A percentile compares a stretch with the other conserved stretches of the same genome.
phyloP scores from a whole-genome alignment of 352 stramenopile species.

The Pythium guiyangense region DNA sequence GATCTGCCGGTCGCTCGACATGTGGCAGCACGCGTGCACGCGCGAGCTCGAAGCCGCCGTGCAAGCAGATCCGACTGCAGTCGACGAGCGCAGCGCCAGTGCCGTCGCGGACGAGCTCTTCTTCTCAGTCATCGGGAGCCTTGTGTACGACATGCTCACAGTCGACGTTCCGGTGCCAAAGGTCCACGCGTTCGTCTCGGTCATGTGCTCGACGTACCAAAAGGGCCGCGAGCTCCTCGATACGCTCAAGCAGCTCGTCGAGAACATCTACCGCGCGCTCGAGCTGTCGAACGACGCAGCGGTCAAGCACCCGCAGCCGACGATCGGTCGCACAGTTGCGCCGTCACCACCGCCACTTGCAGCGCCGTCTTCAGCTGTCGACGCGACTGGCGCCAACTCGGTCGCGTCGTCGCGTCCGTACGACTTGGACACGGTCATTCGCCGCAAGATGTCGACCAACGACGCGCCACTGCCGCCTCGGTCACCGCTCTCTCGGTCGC shows the following conservation, averaged over 20 bases:
- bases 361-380: background rate
- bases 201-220: constrained; percentile 83
- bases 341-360: background rate
- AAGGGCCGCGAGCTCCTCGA: constrained; percentile 62
- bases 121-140: constrained; percentile 75
- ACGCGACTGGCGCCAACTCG: background rate
- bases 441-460: constrained; percentile 67
- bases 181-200: constrained; percentile 70
- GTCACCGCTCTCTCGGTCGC: constrained; percentile 4
- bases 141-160: constrained; percentile 86
- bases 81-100: constrained; percentile 24
- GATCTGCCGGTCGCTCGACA: constrained; percentile 75
- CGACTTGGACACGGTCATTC: constrained; percentile 74
- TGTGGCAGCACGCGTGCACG: constrained; percentile 84
- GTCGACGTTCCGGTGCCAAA: constrained; percentile 71
- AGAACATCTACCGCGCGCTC: constrained; percentile 74
- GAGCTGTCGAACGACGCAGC: constrained; percentile 75
- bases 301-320: constrained; percentile 26
- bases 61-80: constrained; percentile 26
- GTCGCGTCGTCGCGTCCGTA: constrained; percentile 44
- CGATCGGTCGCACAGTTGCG: constrained; percentile 3
- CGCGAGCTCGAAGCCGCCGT: constrained; percentile 63
- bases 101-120: constrained; percentile 67
- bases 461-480: constrained; percentile 22
- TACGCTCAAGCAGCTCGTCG: constrained; percentile 74